These are phyloP conservation scores for Brassica rapa DNA, from an alignment of 345 rosid genomes.

Conservation along the genomic window DNA sequence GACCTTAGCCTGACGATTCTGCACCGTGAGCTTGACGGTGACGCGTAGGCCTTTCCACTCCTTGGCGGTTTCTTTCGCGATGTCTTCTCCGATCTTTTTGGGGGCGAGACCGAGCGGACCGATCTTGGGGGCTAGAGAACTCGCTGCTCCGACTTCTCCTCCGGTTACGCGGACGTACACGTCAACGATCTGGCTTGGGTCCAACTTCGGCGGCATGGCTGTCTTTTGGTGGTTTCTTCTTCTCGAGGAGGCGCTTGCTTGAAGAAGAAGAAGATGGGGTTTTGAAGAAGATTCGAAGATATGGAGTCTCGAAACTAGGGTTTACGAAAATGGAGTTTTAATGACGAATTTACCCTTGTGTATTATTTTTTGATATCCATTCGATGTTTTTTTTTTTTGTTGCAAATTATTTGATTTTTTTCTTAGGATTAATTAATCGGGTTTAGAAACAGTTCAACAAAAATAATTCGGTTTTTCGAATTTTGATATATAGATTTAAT, in stretches of 20 bases:
- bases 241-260: constrained; percentile 30
- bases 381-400: too few relatives aligned
- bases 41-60: constrained; percentile 73
- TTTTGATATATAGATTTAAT: too few relatives aligned
- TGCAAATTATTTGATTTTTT: too few relatives aligned
- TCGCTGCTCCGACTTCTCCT: constrained; percentile 62
- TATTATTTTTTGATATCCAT: too few relatives aligned
- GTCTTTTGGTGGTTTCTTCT: constrained; percentile 31
- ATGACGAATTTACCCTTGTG: constrained; percentile 15
- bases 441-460: too few relatives aligned
- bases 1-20: constrained; percentile 82
- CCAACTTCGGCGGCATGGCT: constrained; percentile 59
- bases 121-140: constrained; percentile 72
- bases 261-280: neutral
- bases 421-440: too few relatives aligned
- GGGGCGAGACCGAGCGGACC: constrained; percentile 85
- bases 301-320: constrained; percentile 36
- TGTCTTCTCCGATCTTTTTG: constrained; percentile 78
- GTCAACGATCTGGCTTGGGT: constrained; percentile 51
- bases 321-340: neutral
- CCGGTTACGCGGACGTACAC: constrained; percentile 60
- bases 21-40: constrained; percentile 77
- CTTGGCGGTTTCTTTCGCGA: constrained; percentile 60
- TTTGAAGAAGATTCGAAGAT: constrained; percentile 13
- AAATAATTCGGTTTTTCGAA: too few relatives aligned